Conservation (phyloP, 352 stramenopile species). For the Aphanomyces astaci region DNA sequence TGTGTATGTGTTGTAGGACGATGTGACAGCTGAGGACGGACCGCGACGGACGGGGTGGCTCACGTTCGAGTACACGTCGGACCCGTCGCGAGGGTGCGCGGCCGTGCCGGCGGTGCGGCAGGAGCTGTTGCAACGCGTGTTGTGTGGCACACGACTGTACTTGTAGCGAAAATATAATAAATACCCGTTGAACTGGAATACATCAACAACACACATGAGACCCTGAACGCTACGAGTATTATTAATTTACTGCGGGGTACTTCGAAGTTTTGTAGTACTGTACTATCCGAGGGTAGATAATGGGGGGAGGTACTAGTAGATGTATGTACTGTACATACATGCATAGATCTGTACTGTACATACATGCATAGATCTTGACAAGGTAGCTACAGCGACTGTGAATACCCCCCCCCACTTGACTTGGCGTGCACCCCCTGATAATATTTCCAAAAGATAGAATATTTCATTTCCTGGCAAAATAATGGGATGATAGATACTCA, state of each 20-base stretch:
- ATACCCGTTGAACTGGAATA: background rate
- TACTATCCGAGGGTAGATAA: too few species aligned
- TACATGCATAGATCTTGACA: too few species aligned
- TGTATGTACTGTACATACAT: too few species aligned
- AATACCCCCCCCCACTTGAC: too few species aligned
- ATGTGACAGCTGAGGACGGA: slow-evolving; percentile 41
- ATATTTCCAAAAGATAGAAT: too few species aligned
- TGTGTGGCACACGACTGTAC: slow-evolving; percentile 62
- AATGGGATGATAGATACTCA: too few species aligned
- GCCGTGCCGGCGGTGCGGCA: slow-evolving; percentile 49
- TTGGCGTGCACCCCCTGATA: too few species aligned
- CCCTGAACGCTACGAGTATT: slow-evolving; percentile 3
- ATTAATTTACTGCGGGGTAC: background rate
- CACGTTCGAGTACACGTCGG: slow-evolving; percentile 68
- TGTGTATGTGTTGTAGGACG: slow-evolving; percentile 38
- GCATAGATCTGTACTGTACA: too few species aligned
- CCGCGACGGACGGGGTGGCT: slow-evolving; percentile 62
- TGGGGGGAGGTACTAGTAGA: too few species aligned
- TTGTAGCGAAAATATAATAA: slow-evolving; percentile 19
- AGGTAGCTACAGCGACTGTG: too few species aligned
- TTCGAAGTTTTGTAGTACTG: too few species aligned
- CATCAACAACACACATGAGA: background rate
- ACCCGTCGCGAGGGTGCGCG: slow-evolving; percentile 50
- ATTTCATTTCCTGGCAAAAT: too few species aligned
- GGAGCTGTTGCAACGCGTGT: slow-evolving; percentile 44